Evolutionary conservation across 2,329 filamentous ascomycete species (phyloP), one percentile per base, ranked within the genome.

Genomic region (Trichoderma citrinoviride): DNA sequence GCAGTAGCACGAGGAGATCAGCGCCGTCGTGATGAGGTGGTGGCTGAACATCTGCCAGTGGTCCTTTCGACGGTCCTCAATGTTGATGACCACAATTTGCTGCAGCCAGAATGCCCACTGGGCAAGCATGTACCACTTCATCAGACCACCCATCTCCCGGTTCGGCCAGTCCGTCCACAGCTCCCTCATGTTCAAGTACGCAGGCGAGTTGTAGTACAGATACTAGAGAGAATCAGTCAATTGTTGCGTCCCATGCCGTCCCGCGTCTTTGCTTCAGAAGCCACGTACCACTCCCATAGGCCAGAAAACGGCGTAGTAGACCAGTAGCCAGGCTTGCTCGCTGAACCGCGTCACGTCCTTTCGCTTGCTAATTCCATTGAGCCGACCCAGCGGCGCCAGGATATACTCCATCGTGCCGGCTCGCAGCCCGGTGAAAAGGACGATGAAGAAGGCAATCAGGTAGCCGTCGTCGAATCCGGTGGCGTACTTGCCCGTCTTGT

Each of bases 41-140:
- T 98, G 95, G 19, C 87, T 89, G 70, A 98, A 87, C 95, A 98
- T 98, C 78, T 98, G 94, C 81, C 87, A 90, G 78, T 97, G 90
- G 72, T 99, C 95, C 80, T 98, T 98, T 73, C 95, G 87, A 69
- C 90, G 87, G 78, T 96, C 91, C 78, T 99, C 95, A 66, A 98
- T 93, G 78, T 97, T 90, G 75, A 98, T 92, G 65, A 97, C 92
- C 37, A 97, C 82, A 69, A 98, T 90, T 79, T 97, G 93, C 79
- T 98, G 94, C 54, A 97, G 78, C 90, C 92, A 97, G 77, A 97
- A 98, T 25, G 90, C 89, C 78, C 93, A 90, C 76, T 98, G 93
- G 15, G 89, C 89, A 37, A 99, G 83, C 72, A 96, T 91, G 78
- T 99, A 99, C 77, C 86, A 87, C 80, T 98, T 98, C 79, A 91